A percentile compares a stretch with the other conserved stretches of the same genome.
phyloP scores from a whole-genome alignment of 352 stramenopile species.

The Pythium myriotylum region DNA sequence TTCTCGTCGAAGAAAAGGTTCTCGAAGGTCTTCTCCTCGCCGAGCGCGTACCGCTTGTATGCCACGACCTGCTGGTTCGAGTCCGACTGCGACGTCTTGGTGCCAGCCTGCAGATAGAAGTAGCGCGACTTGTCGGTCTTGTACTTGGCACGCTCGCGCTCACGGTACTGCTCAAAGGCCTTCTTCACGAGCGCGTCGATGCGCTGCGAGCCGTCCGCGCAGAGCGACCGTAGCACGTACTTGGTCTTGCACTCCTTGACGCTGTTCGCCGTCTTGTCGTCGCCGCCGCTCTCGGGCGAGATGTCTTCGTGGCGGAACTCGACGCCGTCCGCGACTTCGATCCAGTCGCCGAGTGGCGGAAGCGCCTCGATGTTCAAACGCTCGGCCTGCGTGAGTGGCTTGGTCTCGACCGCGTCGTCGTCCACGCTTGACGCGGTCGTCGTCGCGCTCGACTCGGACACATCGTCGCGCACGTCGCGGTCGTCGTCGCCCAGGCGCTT shows the following conservation, averaged over 20 bases:
- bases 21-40: constrained; percentile 81
- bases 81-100: constrained; percentile 18
- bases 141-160: constrained; percentile 28
- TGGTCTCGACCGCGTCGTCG: constrained; percentile 24
- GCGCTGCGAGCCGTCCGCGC: constrained; percentile 28
- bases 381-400: constrained; percentile 32
- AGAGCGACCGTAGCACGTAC: constrained; percentile 28
- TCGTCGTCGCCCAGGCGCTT: constrained; percentile 6
- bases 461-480: constrained; percentile 30
- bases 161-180: constrained; percentile 38
- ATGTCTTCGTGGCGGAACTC: constrained; percentile 38
- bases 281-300: constrained; percentile 4
- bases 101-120: constrained; percentile 40
- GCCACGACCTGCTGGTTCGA: constrained; percentile 12
- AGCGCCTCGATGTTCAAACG: constrained; percentile 40
- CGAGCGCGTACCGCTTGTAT: constrained; percentile 73
- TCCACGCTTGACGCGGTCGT: constrained; percentile 22
- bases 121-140: constrained; percentile 43
- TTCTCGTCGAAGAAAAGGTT: constrained; percentile 86
- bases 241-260: constrained; percentile 28
- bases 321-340: constrained; percentile 26
- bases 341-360: constrained; percentile 27
- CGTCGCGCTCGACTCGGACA: too few species aligned
- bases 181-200: constrained; percentile 40
- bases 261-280: constrained; percentile 18